Evolutionary conservation across 257 asterid species (phyloP).

Genomic region (Avicennia marina): DNA sequence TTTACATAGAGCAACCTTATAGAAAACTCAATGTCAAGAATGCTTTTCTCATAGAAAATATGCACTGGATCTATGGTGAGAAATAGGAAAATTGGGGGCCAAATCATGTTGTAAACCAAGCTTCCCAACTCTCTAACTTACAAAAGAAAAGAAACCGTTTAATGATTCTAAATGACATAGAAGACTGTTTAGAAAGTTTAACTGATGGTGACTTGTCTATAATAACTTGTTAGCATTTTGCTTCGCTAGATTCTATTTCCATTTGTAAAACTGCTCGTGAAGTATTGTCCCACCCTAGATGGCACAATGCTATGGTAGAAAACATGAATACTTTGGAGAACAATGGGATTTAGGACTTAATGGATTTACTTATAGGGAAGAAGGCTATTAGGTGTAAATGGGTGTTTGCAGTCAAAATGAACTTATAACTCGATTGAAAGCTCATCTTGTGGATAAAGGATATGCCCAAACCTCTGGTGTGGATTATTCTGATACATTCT

Average conservation of each 20-base stretch:
- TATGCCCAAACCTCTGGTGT: neutral
- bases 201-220: too few species aligned
- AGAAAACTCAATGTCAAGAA: too few species aligned
- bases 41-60: too few species aligned
- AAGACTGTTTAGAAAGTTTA: too few species aligned
- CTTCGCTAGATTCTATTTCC: neutral
- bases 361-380: neutral
- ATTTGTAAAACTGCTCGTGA: neutral
- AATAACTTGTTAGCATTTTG: neutral
- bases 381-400: too few species aligned
- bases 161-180: too few species aligned
- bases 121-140: too few species aligned
- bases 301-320: neutral
- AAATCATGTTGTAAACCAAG: too few species aligned
- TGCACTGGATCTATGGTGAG: too few species aligned
- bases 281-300: neutral
- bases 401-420: neutral
- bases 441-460: neutral
- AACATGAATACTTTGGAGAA: neutral
- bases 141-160: too few species aligned
- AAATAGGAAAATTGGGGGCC: too few species aligned
- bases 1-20: neutral
- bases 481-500: neutral
- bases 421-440: neutral
- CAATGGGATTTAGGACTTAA: neutral